phyloP scores from a whole-genome alignment of 2,329 filamentous ascomycete genomes.

The Raffaelea albimanens region DNA sequence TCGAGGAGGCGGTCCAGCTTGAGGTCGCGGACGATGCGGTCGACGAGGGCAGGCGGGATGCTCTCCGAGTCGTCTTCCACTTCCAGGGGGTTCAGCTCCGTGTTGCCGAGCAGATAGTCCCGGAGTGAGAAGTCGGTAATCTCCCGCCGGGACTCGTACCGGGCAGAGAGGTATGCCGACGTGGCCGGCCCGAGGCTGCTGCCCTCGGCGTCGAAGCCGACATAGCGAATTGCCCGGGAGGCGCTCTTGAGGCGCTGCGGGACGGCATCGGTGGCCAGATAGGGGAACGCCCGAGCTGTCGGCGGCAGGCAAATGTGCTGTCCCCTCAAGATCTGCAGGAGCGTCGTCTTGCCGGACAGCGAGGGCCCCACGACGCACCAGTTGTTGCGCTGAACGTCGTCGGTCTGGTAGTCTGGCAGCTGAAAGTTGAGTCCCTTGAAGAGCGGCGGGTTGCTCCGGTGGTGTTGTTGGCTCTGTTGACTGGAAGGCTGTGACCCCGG shows the following conservation, averaged over 20 bases:
- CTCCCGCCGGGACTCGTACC: conserved; percentile 83
- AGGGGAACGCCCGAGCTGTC: conserved; percentile 66
- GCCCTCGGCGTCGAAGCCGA: conserved; percentile 75
- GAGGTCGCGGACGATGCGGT: conserved; percentile 63
- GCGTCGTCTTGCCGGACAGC: conserved; percentile 68
- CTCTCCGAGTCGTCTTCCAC: conserved; percentile 27
- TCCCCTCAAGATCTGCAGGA: conserved; percentile 71
- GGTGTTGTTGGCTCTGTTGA: conserved; percentile 6
- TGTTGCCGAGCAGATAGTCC: conserved; percentile 76
- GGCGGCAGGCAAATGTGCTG: conserved; percentile 69
- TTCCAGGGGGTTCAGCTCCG: conserved; percentile 66
- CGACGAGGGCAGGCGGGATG: conserved; percentile 34
- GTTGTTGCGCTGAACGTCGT: too few relatives aligned
- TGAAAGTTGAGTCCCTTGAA: conserved; percentile 64
- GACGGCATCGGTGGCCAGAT: conserved; percentile 56
- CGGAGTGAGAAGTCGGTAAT: conserved; percentile 77
- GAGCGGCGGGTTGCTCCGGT: conserved; percentile 55
- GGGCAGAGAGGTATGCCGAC: conserved; percentile 74
- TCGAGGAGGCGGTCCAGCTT: conserved; percentile 59
- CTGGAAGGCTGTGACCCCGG: too few relatives aligned
- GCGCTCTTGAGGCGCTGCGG: conserved; percentile 47
- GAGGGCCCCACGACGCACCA: conserved; percentile 83
- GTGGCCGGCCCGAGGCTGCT: conserved; percentile 38
- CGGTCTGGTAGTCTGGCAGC: conserved; percentile 42
- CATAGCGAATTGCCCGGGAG: conserved; percentile 68